Percentiles rank a stretch among this genome's conserved stretches.
Conservation (phyloP, 257 asterid species). For the Solanum virginianum region DNA sequence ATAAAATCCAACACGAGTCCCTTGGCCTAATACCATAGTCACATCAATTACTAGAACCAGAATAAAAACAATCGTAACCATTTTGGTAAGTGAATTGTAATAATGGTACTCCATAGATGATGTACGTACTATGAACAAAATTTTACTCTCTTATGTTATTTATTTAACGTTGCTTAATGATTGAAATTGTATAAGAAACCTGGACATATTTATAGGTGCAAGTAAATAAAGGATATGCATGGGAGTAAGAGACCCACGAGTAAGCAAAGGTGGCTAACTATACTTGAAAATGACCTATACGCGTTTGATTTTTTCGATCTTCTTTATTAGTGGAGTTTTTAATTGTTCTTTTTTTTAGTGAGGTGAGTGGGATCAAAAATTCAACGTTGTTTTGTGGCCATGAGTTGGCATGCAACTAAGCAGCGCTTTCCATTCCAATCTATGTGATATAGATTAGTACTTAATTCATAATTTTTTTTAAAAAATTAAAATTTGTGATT, state of each 20-base stretch:
- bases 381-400: not conserved
- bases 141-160: not conserved
- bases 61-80: not conserved
- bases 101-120: not conserved
- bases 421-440: rapidly evolving
- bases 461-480: not conserved
- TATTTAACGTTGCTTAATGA: not conserved
- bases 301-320: not conserved
- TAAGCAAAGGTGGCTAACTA: not conserved
- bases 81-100: not conserved
- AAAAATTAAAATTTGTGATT: not conserved
- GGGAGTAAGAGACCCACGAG: not conserved
- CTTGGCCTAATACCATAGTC: slow-evolving; percentile 38
- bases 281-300: not conserved
- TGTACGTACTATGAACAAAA: not conserved
- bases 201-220: not conserved
- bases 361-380: not conserved
- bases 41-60: slow-evolving; percentile 5
- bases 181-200: not conserved
- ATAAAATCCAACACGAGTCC: slow-evolving; percentile 73
- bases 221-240: not conserved
- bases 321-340: not conserved
- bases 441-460: not conserved
- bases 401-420: not conserved
- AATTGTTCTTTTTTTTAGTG: not conserved